Evolutionary conservation across 257 asterid species (phyloP).

Genomic region (Scutellaria baicalensis): DNA sequence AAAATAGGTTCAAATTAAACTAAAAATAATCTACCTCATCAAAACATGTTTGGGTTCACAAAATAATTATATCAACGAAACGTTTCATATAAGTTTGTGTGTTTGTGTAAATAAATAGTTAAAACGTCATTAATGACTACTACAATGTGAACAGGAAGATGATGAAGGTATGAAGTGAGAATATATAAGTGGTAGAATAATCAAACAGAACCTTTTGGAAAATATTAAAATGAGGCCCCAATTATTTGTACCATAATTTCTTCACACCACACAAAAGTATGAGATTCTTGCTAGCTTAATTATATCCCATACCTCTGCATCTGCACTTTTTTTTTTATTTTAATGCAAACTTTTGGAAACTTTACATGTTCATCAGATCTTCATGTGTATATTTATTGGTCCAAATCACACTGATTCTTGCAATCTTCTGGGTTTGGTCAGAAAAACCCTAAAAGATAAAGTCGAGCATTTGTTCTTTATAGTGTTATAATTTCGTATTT

Average conservation of each 20-base stretch:
- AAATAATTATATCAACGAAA: too few relatives aligned
- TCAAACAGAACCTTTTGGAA: conserved; percentile 6
- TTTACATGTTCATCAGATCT: conserved; percentile 15
- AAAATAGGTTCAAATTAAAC: too few relatives aligned
- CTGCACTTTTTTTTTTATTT: conserved; percentile 3
- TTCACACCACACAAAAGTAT: conserved; percentile 19
- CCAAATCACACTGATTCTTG: conserved; percentile 8
- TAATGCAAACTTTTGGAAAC: conserved; percentile 4
- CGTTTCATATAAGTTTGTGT: neutral
- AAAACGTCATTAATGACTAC: neutral
- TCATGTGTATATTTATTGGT: conserved; percentile 18
- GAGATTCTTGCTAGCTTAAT: conserved; percentile 29
- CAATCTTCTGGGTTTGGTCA: neutral
- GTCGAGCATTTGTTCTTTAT: neutral
- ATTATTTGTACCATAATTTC: conserved; percentile 26
- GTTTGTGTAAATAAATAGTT: too few relatives aligned
- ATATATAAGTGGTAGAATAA: neutral
- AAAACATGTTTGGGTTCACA: too few relatives aligned
- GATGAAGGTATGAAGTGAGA: neutral
- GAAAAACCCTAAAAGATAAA: neutral
- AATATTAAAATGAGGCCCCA: conserved; percentile 9
- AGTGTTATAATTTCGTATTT: neutral
- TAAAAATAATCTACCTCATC: too few relatives aligned
- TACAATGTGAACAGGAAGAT: neutral
- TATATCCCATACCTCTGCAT: conserved; percentile 28